Evolutionary conservation across 805 yeast genomes (phyloP), one percentile per base, ranked within the genome.

Genomic region (Monosporozyma siamensis): DNA sequence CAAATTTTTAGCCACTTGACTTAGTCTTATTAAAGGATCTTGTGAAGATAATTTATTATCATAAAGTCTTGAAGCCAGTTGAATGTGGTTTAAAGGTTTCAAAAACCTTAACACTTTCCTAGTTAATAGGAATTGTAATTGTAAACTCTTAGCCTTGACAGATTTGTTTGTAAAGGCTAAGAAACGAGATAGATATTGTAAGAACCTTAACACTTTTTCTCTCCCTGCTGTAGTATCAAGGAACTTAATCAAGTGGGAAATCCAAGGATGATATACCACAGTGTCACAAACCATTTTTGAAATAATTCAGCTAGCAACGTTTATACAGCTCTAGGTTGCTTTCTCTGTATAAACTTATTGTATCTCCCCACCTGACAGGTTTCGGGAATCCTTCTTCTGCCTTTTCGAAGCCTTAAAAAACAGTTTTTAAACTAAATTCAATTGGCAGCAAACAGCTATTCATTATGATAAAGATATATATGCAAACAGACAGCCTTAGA

Each of bases 61-160:
- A 53, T 69, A 74, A 11, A 84, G 74, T 48, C 73, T 71, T 2
- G 82, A 70, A 4, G 89, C 84, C n/a, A 76, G 72, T 53, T 78
- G 78, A 42, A 84, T 56, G 58, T 82, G 87, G 53, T 71, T 71
- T 54, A 89, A 66, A 1, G 95, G 95, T 65, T 88, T 89, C 48
- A 87, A 75, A 56, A 82, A 78, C 56, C 97, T 76, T 69, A 89
- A 66, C 18, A 88, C 80, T 67, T 90, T 90, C 61, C 97, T 78
- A 48, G 85, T 71, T 45, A 80, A 61, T 2, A 85, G 73, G 24
- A 86, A 72, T 49, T 82, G 78, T 36, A 58, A 59, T 64, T 80
- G 84, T 48, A 87, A 61, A 18, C 71, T 67, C 51, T 72, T 73
- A 59, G 78, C 71, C 45, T 73, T 59, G 38, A 63, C 61, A 40